Evolutionary conservation across 164 flowering plant genomes (phyloP).

Genomic region (Macadamia integrifolia): DNA sequence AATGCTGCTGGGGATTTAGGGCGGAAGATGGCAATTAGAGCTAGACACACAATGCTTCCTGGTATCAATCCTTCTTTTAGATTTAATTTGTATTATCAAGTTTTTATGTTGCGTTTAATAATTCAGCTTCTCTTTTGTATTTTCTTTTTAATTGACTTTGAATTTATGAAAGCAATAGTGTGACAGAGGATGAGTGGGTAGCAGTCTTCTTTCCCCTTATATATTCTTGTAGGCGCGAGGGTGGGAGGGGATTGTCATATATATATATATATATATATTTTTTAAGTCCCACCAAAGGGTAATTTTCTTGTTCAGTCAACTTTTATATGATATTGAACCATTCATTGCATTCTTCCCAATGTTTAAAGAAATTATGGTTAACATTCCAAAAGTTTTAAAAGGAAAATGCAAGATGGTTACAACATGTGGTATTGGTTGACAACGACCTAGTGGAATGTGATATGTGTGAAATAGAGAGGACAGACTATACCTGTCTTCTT

Average conservation of each 20-base stretch:
- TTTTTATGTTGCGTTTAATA: background rate
- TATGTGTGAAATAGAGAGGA: background rate
- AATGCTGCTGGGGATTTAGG: conserved; percentile 80
- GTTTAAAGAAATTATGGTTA: background rate
- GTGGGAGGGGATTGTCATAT: background rate
- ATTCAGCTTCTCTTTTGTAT: background rate
- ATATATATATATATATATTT: too few species aligned
- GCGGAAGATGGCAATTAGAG: conserved; percentile 79
- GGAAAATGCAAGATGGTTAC: background rate
- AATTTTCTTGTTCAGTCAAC: background rate
- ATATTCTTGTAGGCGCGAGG: background rate
- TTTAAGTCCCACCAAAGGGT: background rate
- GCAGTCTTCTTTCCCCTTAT: background rate
- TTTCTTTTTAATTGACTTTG: background rate
- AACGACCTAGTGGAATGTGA: background rate
- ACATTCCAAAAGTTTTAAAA: background rate
- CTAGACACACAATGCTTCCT: conserved; percentile 65
- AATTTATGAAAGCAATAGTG: background rate
- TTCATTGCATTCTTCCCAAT: background rate
- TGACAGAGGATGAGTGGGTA: background rate
- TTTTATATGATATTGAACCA: background rate
- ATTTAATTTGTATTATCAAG: background rate
- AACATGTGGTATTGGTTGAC: too few species aligned
- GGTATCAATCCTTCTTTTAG: conserved; percentile 36
- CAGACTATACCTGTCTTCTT: background rate